These are phyloP conservation scores for Chionographis japonica DNA, from an alignment of 106 monocot genomes.

Conservation along the genomic window DNA sequence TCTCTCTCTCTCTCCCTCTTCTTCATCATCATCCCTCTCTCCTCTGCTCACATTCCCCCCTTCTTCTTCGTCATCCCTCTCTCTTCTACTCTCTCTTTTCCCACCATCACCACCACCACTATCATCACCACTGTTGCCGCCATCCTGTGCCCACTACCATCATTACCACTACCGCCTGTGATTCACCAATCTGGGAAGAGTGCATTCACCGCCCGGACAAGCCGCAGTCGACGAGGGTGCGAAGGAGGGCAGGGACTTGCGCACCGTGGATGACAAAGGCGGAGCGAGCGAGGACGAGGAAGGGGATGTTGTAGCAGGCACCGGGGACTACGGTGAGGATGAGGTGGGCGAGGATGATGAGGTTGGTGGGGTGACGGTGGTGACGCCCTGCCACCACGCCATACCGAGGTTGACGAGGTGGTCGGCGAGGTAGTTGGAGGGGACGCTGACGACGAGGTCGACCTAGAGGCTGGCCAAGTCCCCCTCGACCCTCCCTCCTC, in stretches of 20 bases:
- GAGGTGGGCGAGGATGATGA: constrained; percentile 10
- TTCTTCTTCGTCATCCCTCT: no score
- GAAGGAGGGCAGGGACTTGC: constrained; percentile 23
- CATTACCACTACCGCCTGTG: no score
- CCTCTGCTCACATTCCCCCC: no score
- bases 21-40: no score
- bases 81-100: no score
- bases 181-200: no score
- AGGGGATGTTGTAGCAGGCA: constrained; percentile 16
- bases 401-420: constrained; percentile 27
- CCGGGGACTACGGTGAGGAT: constrained; percentile 15
- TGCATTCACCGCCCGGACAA: no score
- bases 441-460: constrained; percentile 12
- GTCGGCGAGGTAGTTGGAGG: constrained; percentile 21
- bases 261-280: constrained; percentile 26
- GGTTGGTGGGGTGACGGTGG: constrained; percentile 1
- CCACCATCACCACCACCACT: no score
- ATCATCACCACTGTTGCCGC: no score
- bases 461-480: constrained; percentile 22
- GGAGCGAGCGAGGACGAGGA: constrained; percentile 13
- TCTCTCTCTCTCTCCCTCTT: no score
- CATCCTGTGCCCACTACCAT: no score
- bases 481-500: no score
- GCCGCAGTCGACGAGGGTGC: constrained; percentile 28
- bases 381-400: constrained; percentile 25